Base-by-base conservation (phyloP, 345 rosid species). In the Abelmoschus esculentus region DNA sequence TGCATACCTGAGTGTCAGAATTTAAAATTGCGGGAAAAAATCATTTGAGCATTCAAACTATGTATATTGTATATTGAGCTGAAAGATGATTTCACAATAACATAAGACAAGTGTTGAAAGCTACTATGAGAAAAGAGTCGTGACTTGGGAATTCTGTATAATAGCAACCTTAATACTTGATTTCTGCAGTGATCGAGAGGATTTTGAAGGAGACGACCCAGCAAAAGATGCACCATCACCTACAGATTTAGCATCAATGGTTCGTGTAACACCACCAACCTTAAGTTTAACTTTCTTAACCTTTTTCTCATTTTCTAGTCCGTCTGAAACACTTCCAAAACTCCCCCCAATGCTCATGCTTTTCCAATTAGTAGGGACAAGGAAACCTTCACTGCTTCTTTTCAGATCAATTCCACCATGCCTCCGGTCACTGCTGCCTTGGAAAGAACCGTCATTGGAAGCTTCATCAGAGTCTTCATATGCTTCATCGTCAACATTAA, bases 391-490 rank as follows among this genome's bases (percentile, higher is more conserved):
- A 69, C 77, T 78, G 60, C 59, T 52, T 28, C 80, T 74, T 69
- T 55, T 78, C 17, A 82, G 76, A 53, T 79, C 75, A 44, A 70
- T 81, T 67, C 81, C 85, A 46, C 79, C 73, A 56, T 66, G 82
- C 53, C 77, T 76, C 53, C 70, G 59, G 71, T 75, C 79, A 66
- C 77, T 83, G 74, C 77, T 77, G 62, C 83, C 85, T 74, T 80
- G 88, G 44, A 84, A 87, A 52, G 89, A 86, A 61, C 82, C 82
- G 59, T 81, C 80, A 42, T 83, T 86, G 18, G 96, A 87, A 67
- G 87, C 91, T 76, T 87, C 92, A 70, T 90, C 90, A 18, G 90
- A 86, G 69, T 87, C 92, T 53, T 77, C 83, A 57, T 69, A 79
- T 71, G 77, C 84, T 75, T 79, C 86, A 72, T 87, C 91, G 61